Conservation (phyloP, 2,329 filamentous ascomycete species). For the Verticillium nubilum region DNA sequence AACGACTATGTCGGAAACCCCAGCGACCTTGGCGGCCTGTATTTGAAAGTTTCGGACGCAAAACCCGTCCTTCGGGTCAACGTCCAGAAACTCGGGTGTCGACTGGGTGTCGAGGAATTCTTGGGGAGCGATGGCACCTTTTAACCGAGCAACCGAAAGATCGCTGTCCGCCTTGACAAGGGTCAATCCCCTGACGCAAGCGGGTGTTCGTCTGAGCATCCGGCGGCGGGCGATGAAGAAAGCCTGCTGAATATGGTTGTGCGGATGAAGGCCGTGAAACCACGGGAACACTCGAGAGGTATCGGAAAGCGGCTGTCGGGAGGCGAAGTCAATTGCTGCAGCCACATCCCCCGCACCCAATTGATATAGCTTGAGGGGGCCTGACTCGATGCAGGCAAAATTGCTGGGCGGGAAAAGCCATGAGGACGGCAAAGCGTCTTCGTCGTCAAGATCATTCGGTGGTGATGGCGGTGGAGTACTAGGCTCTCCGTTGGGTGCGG, state of each 20-base stretch:
- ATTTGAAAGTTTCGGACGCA: slow-evolving; percentile 98
- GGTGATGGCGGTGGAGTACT: slow-evolving; percentile 59
- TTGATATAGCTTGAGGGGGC: slow-evolving; percentile 61
- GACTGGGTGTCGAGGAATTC: slow-evolving; percentile 58
- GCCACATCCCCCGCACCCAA: slow-evolving; percentile 65
- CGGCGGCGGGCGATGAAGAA: slow-evolving; percentile 82
- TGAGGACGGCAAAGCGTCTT: slow-evolving; percentile 49
- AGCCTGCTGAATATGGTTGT: slow-evolving; percentile 81
- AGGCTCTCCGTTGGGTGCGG: slow-evolving; percentile 48
- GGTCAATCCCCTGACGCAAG: slow-evolving; percentile 74
- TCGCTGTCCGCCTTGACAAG: slow-evolving; percentile 87
- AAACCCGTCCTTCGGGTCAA: slow-evolving; percentile 85
- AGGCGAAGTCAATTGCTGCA: slow-evolving; percentile 67
- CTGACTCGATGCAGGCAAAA: slow-evolving; percentile 47
- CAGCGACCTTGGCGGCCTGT: slow-evolving; percentile 80
- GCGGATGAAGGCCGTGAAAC: slow-evolving; percentile 86
- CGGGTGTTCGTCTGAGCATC: slow-evolving; percentile 63
- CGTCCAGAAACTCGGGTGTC: slow-evolving; percentile 65
- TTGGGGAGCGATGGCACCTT: slow-evolving; percentile 77
- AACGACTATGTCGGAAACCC: slow-evolving; percentile 85
- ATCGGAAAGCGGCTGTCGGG: slow-evolving; percentile 77
- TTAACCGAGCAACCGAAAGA: slow-evolving; percentile 67
- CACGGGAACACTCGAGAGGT: slow-evolving; percentile 89
- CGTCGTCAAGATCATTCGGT: slow-evolving; percentile 43
- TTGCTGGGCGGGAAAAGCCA: slow-evolving; percentile 68